phyloP scores from a whole-genome alignment of 179 eudicot species.

The Spinacia oleracea region DNA sequence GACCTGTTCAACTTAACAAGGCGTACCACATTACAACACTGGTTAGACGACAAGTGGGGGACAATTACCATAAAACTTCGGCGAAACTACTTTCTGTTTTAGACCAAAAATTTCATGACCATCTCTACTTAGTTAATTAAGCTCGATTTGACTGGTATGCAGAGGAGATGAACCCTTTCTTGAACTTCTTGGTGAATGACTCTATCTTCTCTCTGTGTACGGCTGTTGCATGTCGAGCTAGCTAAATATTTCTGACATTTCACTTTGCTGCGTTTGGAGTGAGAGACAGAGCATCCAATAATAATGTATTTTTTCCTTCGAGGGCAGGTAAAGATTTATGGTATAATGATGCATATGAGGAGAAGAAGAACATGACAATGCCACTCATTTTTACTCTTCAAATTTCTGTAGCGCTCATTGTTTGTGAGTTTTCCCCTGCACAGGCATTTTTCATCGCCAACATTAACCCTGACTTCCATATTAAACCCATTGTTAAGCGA shows the following conservation, averaged over 20 bases:
- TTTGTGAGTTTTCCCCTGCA: not conserved
- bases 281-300: not conserved
- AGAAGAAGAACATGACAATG: not conserved
- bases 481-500: not conserved
- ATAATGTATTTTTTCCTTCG: not conserved
- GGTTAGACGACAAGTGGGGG: not conserved
- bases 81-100: not conserved
- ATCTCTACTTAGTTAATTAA: not conserved
- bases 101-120: not conserved
- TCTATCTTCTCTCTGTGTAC: not conserved
- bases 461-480: not conserved
- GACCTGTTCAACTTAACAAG: no score
- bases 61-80: not conserved
- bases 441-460: not conserved
- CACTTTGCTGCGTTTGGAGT: not conserved
- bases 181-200: not conserved
- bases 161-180: not conserved
- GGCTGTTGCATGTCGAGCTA: not conserved
- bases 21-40: no score
- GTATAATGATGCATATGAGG: not conserved
- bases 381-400: not conserved
- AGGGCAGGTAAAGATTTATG: not conserved
- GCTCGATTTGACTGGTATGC: slow-evolving; percentile 3
- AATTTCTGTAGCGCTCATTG: not conserved
- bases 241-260: not conserved